Percentiles rank a stretch among this genome's conserved stretches.
phyloP scores from a whole-genome alignment of 148 eudicot species.

The Camellia sinensis region DNA sequence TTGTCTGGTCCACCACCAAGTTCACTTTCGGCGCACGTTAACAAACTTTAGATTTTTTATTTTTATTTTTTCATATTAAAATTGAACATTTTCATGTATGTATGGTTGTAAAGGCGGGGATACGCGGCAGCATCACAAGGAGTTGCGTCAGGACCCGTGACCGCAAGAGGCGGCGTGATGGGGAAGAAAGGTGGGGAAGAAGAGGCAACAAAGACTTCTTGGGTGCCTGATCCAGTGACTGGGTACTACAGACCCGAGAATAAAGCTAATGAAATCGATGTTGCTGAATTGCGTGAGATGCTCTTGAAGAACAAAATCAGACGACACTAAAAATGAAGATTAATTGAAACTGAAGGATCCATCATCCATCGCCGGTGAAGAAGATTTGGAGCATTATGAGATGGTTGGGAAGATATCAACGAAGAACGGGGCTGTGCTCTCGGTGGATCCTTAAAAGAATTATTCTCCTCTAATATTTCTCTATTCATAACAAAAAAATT shows the following conservation, averaged over 20 bases:
- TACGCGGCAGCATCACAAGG: slow-evolving; percentile 39
- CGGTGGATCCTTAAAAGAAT: too few relatives aligned
- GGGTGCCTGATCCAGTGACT: slow-evolving; percentile 88
- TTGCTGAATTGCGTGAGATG: slow-evolving; percentile 59
- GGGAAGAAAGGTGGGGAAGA: slow-evolving; percentile 25
- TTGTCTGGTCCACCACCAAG: not conserved
- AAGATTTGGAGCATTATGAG: not conserved
- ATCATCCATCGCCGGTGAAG: not conserved
- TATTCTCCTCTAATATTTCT: too few relatives aligned
- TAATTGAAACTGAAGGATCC: not conserved
- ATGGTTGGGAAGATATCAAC: too few relatives aligned
- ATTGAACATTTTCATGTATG: too few relatives aligned
- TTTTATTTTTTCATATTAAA: not conserved
- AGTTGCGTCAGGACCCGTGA: slow-evolving; percentile 3
- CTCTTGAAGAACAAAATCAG: slow-evolving; percentile 46
- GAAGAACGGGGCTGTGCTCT: too few relatives aligned
- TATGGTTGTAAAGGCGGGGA: slow-evolving; percentile 36
- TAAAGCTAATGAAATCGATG: slow-evolving; percentile 56
- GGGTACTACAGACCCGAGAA: slow-evolving; percentile 83
- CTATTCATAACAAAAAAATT: too few relatives aligned
- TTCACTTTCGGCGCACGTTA: slow-evolving; percentile 11
- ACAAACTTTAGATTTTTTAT: not conserved
- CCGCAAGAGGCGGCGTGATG: not conserved
- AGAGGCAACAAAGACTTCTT: slow-evolving; percentile 27
- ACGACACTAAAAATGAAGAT: not conserved